phyloP scores from a whole-genome alignment of 352 stramenopile species.

The Pythium aquatile region DNA sequence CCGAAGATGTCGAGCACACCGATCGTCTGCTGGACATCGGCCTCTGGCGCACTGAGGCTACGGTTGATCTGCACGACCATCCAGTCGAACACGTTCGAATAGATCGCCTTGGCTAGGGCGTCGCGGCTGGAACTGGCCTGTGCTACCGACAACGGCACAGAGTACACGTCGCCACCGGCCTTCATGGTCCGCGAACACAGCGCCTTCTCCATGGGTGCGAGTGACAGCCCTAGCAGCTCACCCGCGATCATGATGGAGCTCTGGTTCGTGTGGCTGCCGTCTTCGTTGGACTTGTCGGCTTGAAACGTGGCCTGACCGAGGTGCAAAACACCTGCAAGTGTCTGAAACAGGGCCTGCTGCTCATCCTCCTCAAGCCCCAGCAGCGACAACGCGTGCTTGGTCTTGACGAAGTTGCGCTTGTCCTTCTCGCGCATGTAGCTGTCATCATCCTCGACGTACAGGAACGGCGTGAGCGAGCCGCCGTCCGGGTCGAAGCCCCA shows the following conservation, averaged over 20 bases:
- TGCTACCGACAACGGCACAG: conserved; percentile 54
- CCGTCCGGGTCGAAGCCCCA: neutral
- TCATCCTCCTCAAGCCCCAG: conserved; percentile 54
- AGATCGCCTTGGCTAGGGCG: conserved; percentile 94
- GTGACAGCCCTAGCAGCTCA: conserved; percentile 47
- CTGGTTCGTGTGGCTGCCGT: conserved; percentile 41
- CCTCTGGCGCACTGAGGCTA: conserved; percentile 73
- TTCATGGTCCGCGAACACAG: conserved; percentile 72
- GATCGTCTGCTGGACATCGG: conserved; percentile 72
- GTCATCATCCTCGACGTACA: conserved; percentile 53
- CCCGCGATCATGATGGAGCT: conserved; percentile 45
- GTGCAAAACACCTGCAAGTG: conserved; percentile 74
- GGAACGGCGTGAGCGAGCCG: conserved; percentile 27
- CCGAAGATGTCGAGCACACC: conserved; percentile 93
- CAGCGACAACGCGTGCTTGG: conserved; percentile 51
- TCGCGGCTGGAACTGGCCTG: conserved; percentile 88
- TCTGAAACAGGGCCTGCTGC: conserved; percentile 65
- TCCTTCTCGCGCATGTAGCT: conserved; percentile 40
- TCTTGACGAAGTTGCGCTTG: conserved; percentile 58
- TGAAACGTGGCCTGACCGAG: conserved; percentile 70
- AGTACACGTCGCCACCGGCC: conserved; percentile 63
- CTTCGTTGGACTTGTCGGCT: conserved; percentile 47
- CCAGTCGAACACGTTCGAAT: conserved; percentile 95
- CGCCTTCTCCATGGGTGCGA: conserved; percentile 49
- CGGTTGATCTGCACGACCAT: conserved; percentile 94